Base-by-base conservation (phyloP, 2,329 filamentous ascomycete species). In the Dichotomopilus funicola region DNA sequence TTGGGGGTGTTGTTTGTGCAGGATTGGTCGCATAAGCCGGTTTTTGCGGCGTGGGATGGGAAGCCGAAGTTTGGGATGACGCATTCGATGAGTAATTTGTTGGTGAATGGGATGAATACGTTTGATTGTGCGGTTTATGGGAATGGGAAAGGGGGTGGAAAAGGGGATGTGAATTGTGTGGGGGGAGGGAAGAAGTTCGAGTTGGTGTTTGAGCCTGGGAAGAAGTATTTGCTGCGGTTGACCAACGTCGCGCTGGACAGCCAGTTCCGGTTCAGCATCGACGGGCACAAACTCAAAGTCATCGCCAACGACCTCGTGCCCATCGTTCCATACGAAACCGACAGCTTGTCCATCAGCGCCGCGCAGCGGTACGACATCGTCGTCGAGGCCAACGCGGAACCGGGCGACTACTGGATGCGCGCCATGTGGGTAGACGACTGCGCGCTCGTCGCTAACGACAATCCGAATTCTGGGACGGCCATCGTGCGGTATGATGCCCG, bases 231-330 rank as follows among this genome's bases (percentile, higher is more conserved):
- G 3, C 9, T 58, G 11, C 49, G 40, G 4, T 43, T 78, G 42
- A 69, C 78, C 63, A 79, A 78, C 62, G 69, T 68, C 8, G 72
- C 69, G 12, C 67, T 74, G 4, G 72, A 75, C 56, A 70, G 69
- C 36, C 71, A 72, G 54, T 73, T 77, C 59, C 66, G 64, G 59
- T 74, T 70, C 66, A 69, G 58, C 40, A 75, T 81, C 55, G 78
- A 81, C 61, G 68, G 69, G 8, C 77, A 80, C 61, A 68, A 67
- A 4, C 62, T 80, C 56, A 74, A 68, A 0, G 73, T 80, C 41
- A 73, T 79, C 44, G 70, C 74, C 4, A 71, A 69, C 55, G 78
- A 80, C 60, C 75, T 77, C 41, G 74, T 79, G 1, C 70, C 74
- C 0, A 66, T 78, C 53, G 62, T 71, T 51, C 78, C 79, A 1